These are phyloP conservation scores for Cucumis hystrix DNA, from an alignment of 306 rosid species.

Conservation along the genomic window DNA sequence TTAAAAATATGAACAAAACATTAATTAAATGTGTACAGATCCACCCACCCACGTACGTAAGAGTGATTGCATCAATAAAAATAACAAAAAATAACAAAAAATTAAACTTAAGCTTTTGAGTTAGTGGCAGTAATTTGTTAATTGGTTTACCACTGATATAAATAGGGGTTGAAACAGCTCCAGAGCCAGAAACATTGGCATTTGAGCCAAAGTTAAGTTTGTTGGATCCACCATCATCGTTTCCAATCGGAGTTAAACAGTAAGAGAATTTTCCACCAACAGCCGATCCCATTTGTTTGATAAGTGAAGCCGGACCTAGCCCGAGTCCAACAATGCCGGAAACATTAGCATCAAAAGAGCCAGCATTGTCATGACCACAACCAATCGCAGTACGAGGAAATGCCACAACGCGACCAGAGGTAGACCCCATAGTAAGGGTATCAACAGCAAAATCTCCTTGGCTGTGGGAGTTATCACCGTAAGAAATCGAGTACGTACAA, in stretches of 20 bases:
- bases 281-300: constrained; percentile 18
- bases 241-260: constrained; percentile 20
- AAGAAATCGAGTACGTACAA: constrained; percentile 7
- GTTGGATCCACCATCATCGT: background rate
- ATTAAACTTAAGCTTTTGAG: background rate
- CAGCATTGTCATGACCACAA: constrained; percentile 22
- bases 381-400: constrained; percentile 26
- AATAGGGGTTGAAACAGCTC: constrained; percentile 17
- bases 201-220: constrained; percentile 16
- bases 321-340: constrained; percentile 58
- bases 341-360: background rate
- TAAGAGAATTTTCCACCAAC: constrained; percentile 31
- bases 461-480: constrained; percentile 23
- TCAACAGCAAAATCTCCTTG: constrained; percentile 27
- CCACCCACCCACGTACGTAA: too few relatives aligned
- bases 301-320: constrained; percentile 18
- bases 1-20: background rate
- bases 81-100: background rate
- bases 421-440: constrained; percentile 26
- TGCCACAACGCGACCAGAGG: background rate
- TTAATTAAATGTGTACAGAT: too few relatives aligned
- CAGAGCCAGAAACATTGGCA: constrained; percentile 14
- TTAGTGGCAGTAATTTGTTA: background rate
- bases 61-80: background rate
- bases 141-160: background rate